Conservation (phyloP, 371 early-diverging fungal genomes). For the Dentiscutata heterogama region DNA sequence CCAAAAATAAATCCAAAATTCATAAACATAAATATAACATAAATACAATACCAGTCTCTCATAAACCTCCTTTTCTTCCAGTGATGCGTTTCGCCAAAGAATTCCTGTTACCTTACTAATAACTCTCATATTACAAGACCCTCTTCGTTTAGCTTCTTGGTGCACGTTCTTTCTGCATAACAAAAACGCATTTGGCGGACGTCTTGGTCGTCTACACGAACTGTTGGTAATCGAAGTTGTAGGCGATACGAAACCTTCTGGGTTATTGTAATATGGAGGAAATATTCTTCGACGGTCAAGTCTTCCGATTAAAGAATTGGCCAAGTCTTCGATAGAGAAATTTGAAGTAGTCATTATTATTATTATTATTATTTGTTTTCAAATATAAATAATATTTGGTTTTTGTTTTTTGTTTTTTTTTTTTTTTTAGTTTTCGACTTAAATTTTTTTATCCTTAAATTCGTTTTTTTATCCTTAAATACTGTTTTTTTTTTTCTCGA, state of each 20-base stretch:
- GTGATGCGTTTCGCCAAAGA: conserved; percentile 13
- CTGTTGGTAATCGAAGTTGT: background rate
- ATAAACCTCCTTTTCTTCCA: conserved; percentile 30
- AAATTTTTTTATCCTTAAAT: too few relatives aligned
- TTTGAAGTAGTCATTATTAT: background rate
- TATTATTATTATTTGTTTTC: too few relatives aligned
- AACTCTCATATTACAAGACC: conserved; percentile 26
- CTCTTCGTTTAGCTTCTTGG: conserved; percentile 11
- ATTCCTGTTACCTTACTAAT: conserved; percentile 36
- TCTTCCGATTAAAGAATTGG: background rate
- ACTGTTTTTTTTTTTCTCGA: too few relatives aligned
- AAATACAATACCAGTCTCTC: background rate
- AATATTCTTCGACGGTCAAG: conserved; percentile 4
- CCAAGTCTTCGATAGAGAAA: conserved; percentile 30
- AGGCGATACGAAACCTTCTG: conserved; percentile 3
- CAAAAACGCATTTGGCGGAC: conserved; percentile 19
- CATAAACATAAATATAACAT: background rate
- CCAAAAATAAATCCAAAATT: background rate
- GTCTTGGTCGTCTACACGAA: background rate
- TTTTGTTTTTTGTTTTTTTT: too few relatives aligned
- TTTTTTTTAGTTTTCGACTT: too few relatives aligned
- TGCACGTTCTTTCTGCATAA: conserved; percentile 30
- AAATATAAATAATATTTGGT: too few relatives aligned
- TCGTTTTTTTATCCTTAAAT: too few relatives aligned
- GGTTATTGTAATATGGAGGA: conserved; percentile 20